Evolutionary conservation across 31 red algal genomes (phyloP).

Genomic region (Bonnemaisonia californica): DNA sequence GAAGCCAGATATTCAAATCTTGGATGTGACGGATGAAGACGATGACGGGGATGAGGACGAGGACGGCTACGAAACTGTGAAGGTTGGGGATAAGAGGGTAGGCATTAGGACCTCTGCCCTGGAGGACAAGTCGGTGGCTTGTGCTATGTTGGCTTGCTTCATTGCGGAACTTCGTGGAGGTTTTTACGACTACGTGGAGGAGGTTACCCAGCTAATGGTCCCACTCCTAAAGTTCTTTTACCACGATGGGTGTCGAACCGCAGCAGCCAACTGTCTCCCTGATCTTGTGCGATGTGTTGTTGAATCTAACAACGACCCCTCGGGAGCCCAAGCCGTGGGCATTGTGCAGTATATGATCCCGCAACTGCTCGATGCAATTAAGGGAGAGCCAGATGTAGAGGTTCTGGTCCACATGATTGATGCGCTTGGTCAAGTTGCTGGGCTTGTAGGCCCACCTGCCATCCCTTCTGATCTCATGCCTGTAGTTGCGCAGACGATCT

Average conservation of each 20-base stretch:
- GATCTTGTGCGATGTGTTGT: slow-evolving; percentile 84
- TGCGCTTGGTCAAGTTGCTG: slow-evolving; percentile 62
- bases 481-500: slow-evolving; percentile 45
- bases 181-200: slow-evolving; percentile 86
- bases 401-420: slow-evolving; percentile 85
- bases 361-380: slow-evolving; percentile 78
- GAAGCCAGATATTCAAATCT: slow-evolving; percentile 94
- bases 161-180: slow-evolving; percentile 86
- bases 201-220: slow-evolving; percentile 88
- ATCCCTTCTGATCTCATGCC: slow-evolving; percentile 47
- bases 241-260: slow-evolving; percentile 90
- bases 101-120: slow-evolving; percentile 89
- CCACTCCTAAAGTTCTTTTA: slow-evolving; percentile 94
- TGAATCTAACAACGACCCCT: slow-evolving; percentile 65
- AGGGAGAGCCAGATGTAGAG: slow-evolving; percentile 91
- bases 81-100: slow-evolving; percentile 89
- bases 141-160: slow-evolving; percentile 89
- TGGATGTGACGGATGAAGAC: slow-evolving; percentile 62
- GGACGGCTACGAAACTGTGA: slow-evolving; percentile 88
- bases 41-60: slow-evolving; percentile 66
- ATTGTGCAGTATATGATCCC: slow-evolving; percentile 82
- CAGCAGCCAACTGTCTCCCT: slow-evolving; percentile 89
- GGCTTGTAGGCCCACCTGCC: slow-evolving; percentile 52
- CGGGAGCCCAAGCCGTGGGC: slow-evolving; percentile 44
- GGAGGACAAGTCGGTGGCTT: slow-evolving; percentile 95